These are phyloP conservation scores for Asterophora lycoperdoides DNA, from an alignment of 768 basidiomycete species.

Conservation along the genomic window DNA sequence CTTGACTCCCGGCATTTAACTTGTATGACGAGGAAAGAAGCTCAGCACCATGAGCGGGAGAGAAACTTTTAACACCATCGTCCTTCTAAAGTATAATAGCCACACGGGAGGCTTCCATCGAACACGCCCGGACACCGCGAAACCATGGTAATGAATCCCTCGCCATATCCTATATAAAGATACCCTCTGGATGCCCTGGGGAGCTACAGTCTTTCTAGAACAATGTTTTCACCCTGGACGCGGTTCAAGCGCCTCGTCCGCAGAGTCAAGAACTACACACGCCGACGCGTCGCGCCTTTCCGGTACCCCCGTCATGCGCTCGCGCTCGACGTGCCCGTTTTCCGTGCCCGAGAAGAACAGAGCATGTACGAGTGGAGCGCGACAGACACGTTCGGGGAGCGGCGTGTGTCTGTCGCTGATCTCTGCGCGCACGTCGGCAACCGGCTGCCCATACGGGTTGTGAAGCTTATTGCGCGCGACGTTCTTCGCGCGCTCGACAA, in stretches of 20 bases:
- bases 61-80: neutral
- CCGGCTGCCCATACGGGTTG: constrained; percentile 22
- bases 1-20: no score
- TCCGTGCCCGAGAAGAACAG: neutral
- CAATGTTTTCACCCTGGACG: neutral
- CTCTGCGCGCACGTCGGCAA: constrained; percentile 19
- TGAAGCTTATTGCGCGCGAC: constrained; percentile 26
- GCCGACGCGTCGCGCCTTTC: neutral
- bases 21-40: neutral
- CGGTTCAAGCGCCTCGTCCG: neutral
- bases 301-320: neutral
- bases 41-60: neutral
- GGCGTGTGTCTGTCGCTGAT: constrained; percentile 19
- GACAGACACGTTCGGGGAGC: constrained; percentile 10
- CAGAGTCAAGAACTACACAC: neutral
- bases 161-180: constrained; percentile 1
- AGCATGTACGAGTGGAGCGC: constrained; percentile 12
- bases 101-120: neutral
- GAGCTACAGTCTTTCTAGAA: neutral
- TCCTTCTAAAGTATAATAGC: neutral
- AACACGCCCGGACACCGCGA: neutral
- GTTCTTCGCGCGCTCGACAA: constrained; percentile 19
- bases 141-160: constrained; percentile 1
- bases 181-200: neutral
- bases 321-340: neutral